These are phyloP conservation scores for Blepharisma undulans DNA, from an alignment of 169 alveolate genomes.

Conservation along the genomic window DNA sequence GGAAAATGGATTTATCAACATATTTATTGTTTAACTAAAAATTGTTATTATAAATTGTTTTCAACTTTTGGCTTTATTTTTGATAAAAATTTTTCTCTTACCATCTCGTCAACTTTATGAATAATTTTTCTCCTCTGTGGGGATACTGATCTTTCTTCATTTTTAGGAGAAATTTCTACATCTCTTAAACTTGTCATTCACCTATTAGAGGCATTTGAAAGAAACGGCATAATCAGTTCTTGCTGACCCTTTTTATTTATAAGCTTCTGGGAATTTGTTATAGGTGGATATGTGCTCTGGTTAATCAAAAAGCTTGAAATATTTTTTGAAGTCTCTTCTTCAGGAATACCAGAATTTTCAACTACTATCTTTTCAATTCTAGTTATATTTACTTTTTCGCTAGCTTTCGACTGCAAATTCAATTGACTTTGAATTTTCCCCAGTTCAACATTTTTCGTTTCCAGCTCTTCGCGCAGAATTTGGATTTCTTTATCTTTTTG, in stretches of 20 bases:
- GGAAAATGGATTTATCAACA: not conserved
- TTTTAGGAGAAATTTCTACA: not conserved
- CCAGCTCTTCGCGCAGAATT: not conserved
- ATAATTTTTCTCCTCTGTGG: not conserved
- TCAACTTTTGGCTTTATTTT: not conserved
- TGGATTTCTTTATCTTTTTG: not conserved
- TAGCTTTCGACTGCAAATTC: not conserved
- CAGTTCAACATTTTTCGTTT: not conserved
- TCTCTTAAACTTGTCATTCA: not conserved
- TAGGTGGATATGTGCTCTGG: not conserved
- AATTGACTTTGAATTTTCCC: not conserved
- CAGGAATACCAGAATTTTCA: not conserved
- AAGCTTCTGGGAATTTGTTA: not conserved
- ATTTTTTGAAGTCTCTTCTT: not conserved
- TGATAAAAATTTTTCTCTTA: not conserved
- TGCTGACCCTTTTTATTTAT: not conserved
- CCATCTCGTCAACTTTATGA: not conserved
- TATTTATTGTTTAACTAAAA: not conserved
- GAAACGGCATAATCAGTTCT: constrained; percentile 1
- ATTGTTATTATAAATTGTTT: not conserved
- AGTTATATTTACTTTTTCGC: not conserved
- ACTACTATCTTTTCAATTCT: not conserved
- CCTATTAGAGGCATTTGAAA: not conserved
- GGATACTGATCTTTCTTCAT: not conserved
- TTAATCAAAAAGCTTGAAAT: not conserved